phyloP scores from a whole-genome alignment of 352 stramenopile species.

The Pythium sp. region DNA sequence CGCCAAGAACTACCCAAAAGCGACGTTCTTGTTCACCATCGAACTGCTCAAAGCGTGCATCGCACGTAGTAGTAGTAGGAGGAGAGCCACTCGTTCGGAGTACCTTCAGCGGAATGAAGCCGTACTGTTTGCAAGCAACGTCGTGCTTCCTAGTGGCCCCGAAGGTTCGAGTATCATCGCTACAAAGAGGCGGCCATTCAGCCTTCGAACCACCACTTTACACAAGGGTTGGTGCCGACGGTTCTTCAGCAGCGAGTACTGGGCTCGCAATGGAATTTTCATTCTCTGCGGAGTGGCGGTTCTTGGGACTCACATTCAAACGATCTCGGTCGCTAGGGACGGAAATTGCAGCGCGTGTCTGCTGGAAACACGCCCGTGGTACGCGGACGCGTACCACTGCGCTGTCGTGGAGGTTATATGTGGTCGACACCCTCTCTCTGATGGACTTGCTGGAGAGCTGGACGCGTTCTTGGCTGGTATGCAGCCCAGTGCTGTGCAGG shows the following conservation, averaged over 20 bases:
- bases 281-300: background rate
- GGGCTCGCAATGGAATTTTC: background rate
- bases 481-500: constrained; percentile 17
- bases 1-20: constrained; percentile 8
- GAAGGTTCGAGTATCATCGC: too few species aligned
- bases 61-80: background rate
- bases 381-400: background rate
- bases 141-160: too few species aligned
- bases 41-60: constrained; percentile 3
- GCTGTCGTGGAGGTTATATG: background rate
- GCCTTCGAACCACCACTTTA: background rate
- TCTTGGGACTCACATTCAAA: background rate
- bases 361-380: constrained; percentile 3
- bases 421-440: background rate
- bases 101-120: background rate
- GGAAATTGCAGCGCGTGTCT: background rate
- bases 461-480: constrained; percentile 17
- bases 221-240: background rate
- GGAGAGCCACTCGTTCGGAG: too few species aligned
- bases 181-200: background rate
- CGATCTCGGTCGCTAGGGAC: background rate
- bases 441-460: constrained; percentile 6
- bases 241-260: background rate
- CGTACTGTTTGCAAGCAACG: too few species aligned
- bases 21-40: background rate